phyloP scores from a whole-genome alignment of 2,329 filamentous ascomycete species.

The Clonostachys sp. region DNA sequence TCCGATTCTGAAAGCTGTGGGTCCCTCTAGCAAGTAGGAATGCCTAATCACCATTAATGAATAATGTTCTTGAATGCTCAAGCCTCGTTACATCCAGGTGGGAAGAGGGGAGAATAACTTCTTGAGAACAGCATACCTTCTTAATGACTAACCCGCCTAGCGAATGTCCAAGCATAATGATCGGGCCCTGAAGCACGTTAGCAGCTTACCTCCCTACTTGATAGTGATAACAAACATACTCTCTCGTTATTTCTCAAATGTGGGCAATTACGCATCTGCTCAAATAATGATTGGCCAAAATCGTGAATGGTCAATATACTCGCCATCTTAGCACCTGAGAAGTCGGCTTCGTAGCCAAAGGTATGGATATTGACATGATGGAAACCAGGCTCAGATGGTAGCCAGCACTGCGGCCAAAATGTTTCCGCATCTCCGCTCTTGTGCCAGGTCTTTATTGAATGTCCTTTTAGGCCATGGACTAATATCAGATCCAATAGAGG shows the following conservation, averaged over 20 bases:
- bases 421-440: slow-evolving; percentile 16
- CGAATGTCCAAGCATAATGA: slow-evolving; percentile 18
- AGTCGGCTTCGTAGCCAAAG: slow-evolving; percentile 24
- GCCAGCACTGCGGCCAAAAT: slow-evolving; percentile 34
- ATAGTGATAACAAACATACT: neutral
- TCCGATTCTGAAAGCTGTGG: slow-evolving; percentile 5
- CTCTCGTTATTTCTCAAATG: slow-evolving; percentile 4
- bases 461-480: slow-evolving; percentile 33
- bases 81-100: neutral
- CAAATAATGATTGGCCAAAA: slow-evolving; percentile 19
- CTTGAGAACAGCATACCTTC: slow-evolving; percentile 9
- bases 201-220: neutral
- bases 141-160: slow-evolving; percentile 26
- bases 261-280: slow-evolving; percentile 16
- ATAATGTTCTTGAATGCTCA: neutral
- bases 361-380: slow-evolving; percentile 16
- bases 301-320: slow-evolving; percentile 17
- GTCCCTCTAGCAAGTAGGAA: slow-evolving; percentile 13
- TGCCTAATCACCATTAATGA: slow-evolving; percentile 2
- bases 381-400: slow-evolving; percentile 23
- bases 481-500: slow-evolving; percentile 31
- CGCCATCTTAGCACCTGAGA: slow-evolving; percentile 5
- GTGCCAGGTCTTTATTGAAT: slow-evolving; percentile 34
- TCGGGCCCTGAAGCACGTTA: slow-evolving; percentile 8
- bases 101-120: too few species aligned